phyloP scores from a whole-genome alignment of 1,139 yeast genomes.

The Spathaspora sp. region DNA sequence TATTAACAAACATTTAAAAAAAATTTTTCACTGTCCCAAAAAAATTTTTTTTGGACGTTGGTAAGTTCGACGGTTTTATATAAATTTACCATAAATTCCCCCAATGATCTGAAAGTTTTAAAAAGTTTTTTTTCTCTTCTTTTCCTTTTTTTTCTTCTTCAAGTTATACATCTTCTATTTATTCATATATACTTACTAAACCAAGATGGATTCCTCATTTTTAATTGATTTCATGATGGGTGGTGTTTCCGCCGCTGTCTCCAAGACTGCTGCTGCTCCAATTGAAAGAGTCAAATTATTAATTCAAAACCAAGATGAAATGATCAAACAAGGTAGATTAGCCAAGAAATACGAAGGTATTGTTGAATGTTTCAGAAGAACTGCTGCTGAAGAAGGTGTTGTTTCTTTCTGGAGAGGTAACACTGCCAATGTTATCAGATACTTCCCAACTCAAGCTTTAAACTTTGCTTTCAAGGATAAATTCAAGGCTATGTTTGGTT shows the following conservation, averaged over 20 bases:
- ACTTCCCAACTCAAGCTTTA: slow-evolving; percentile 57
- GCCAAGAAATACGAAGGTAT: slow-evolving; percentile 51
- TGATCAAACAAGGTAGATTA: slow-evolving; percentile 56
- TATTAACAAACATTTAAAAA: neutral
- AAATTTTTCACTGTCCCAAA: slow-evolving; percentile 1
- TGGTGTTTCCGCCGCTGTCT: slow-evolving; percentile 59
- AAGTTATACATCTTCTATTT: slow-evolving; percentile 5
- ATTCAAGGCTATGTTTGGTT: slow-evolving; percentile 52
- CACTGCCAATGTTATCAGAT: slow-evolving; percentile 56
- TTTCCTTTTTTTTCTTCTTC: slow-evolving; percentile 12
- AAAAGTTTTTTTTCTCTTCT: slow-evolving; percentile 8
- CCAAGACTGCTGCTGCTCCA: slow-evolving; percentile 57
- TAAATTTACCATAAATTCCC: slow-evolving; percentile 5
- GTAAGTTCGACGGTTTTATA: slow-evolving; percentile 1
- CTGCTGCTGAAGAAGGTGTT: slow-evolving; percentile 54
- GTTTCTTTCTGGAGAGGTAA: slow-evolving; percentile 57
- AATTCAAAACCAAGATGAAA: slow-evolving; percentile 55
- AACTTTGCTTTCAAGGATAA: slow-evolving; percentile 56
- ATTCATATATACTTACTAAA: slow-evolving; percentile 10
- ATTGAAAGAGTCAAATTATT: slow-evolving; percentile 55
- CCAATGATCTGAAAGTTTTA: slow-evolving; percentile 8
- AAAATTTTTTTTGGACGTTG: slow-evolving; percentile 1
- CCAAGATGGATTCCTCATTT: slow-evolving; percentile 30
- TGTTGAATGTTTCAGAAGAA: slow-evolving; percentile 51
- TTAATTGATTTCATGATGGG: slow-evolving; percentile 50